Conservation (phyloP, 805 yeast genomes). For the Saturnispora bothae region DNA sequence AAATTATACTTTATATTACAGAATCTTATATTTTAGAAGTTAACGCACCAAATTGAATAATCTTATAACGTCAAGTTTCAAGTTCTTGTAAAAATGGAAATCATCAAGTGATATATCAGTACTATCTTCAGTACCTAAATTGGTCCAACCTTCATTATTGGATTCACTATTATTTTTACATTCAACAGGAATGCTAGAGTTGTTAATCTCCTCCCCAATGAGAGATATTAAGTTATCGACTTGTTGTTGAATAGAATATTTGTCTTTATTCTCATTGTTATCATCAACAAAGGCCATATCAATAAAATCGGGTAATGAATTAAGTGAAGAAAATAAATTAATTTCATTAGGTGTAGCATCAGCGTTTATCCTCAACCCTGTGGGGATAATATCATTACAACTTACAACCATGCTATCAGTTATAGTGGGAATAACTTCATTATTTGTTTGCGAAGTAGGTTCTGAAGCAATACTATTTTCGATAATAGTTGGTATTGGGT, state of each 20-base stretch:
- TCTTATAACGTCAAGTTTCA: conserved; percentile 18
- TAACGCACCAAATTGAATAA: conserved; percentile 12
- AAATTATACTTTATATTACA: neutral
- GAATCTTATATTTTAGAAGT: neutral
- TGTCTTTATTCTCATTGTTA: neutral
- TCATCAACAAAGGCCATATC: neutral
- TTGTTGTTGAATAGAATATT: conserved; percentile 1
- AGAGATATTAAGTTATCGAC: conserved; percentile 6
- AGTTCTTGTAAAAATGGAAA: conserved; percentile 19
- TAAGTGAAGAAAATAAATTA: neutral
- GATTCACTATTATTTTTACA: conserved; percentile 6
- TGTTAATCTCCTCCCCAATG: conserved; percentile 10
- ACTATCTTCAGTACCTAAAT: conserved; percentile 15
- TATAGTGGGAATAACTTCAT: neutral
- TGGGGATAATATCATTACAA: conserved; percentile 21
- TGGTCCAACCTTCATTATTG: conserved; percentile 17
- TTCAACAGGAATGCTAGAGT: neutral
- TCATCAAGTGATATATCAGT: conserved; percentile 15
- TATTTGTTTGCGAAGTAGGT: neutral
- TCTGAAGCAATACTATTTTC: neutral
- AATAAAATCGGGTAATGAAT: neutral
- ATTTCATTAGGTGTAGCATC: neutral
- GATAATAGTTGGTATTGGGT: conserved; percentile 10
- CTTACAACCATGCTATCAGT: conserved; percentile 3
- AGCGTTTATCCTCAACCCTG: conserved; percentile 14